phyloP scores from a whole-genome alignment of 768 basidiomycete genomes.

The Rubroboletus satanas region DNA sequence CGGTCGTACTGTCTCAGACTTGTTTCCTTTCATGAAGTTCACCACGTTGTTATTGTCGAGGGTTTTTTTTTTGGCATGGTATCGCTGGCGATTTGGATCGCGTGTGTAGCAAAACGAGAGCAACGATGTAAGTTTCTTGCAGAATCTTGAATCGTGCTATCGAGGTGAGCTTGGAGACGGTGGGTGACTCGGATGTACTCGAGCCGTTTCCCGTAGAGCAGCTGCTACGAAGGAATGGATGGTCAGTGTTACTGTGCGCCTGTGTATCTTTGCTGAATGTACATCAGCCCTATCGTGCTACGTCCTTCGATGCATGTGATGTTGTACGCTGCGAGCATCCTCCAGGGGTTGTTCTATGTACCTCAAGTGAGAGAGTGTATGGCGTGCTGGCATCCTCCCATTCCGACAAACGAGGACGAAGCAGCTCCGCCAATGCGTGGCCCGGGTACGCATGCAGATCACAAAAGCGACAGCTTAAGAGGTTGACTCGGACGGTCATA shows the following conservation, averaged over 20 bases:
- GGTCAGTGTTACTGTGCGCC: constrained; percentile 38
- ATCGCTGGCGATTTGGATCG: neutral
- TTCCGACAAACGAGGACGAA: constrained; percentile 17
- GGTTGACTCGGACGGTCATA: neutral
- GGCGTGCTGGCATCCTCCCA: constrained; percentile 34
- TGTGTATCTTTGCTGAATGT: neutral
- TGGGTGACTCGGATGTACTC: constrained; percentile 41
- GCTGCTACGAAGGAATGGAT: constrained; percentile 50
- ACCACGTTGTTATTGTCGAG: neutral
- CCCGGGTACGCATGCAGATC: constrained; percentile 33
- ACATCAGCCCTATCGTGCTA: constrained; percentile 60
- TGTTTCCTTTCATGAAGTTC: neutral
- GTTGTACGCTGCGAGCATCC: constrained; percentile 58
- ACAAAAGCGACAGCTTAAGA: neutral
- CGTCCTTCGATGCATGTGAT: constrained; percentile 51
- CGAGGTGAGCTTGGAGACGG: constrained; percentile 58
- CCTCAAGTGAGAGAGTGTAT: constrained; percentile 59
- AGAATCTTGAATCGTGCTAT: constrained; percentile 64
- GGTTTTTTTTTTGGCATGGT: neutral
- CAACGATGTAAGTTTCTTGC: constrained; percentile 50
- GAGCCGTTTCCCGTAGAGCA: constrained; percentile 38
- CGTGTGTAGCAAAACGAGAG: constrained; percentile 29
- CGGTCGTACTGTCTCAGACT: constrained; percentile 62
- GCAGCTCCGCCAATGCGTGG: constrained; percentile 29
- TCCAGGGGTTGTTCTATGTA: constrained; percentile 54